A percentile compares a stretch with the other conserved stretches of the same genome.
phyloP scores from a whole-genome alignment of 2,329 filamentous ascomycete genomes.

The Drechslerella coelobrocha region DNA sequence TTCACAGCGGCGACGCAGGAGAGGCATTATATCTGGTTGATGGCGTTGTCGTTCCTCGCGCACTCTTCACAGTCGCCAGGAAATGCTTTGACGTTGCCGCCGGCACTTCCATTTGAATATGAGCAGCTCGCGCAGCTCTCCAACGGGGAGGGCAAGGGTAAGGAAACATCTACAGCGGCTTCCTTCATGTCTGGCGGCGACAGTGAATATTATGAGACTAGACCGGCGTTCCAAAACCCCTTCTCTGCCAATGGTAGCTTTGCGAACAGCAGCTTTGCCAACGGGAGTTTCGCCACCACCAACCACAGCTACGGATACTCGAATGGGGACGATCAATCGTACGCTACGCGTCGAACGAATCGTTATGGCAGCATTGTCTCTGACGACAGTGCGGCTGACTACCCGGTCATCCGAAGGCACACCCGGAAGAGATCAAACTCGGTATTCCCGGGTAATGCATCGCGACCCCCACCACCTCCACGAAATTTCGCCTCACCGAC shows the following conservation, averaged over 20 bases:
- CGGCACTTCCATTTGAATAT: slow-evolving; percentile 60
- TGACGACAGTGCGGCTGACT: slow-evolving; percentile 42
- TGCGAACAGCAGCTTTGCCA: slow-evolving; percentile 1
- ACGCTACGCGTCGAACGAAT: slow-evolving; percentile 45
- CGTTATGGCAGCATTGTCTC: slow-evolving; percentile 48
- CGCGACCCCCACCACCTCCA: slow-evolving; percentile 27
- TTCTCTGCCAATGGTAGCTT: slow-evolving; percentile 54
- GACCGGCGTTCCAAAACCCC: slow-evolving; percentile 40
- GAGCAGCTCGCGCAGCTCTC: slow-evolving; percentile 56
- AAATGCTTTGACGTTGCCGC: slow-evolving; percentile 70
- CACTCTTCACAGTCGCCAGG: slow-evolving; percentile 83
- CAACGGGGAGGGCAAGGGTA: slow-evolving; percentile 57
- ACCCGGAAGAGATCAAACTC: slow-evolving; percentile 45
- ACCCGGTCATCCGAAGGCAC: slow-evolving; percentile 36
- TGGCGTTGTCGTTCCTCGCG: slow-evolving; percentile 89
- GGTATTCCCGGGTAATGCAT: slow-evolving; percentile 32
- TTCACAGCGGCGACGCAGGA: slow-evolving; percentile 86
- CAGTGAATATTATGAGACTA: slow-evolving; percentile 41
- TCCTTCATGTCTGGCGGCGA: slow-evolving; percentile 45
- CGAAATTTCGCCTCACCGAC: slow-evolving; percentile 47
- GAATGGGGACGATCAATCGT: slow-evolving; percentile 51
- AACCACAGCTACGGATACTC: slow-evolving; percentile 57
- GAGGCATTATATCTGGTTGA: slow-evolving; percentile 93
- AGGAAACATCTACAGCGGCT: slow-evolving; percentile 56
- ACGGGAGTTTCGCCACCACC: slow-evolving; percentile 75